Evolutionary conservation across 202 grass and related monocot genomes (phyloP).

Genomic region (Brachypodium distachyon): DNA sequence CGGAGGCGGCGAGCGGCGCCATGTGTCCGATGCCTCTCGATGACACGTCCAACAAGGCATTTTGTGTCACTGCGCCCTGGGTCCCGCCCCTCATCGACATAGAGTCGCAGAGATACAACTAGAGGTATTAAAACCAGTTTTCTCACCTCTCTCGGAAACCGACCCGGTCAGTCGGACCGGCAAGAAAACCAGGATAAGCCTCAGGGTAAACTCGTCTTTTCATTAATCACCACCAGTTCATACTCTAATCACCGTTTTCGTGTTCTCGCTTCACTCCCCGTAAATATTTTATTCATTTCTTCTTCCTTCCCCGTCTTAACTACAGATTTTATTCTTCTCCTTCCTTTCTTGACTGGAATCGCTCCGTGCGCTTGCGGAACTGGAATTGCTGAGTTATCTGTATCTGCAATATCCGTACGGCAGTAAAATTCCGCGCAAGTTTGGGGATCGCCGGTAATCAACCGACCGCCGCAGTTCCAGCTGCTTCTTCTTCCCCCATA

Average conservation of each 20-base stretch:
- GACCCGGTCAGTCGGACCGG: too few species aligned
- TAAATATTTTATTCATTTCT: slow-evolving; percentile 18
- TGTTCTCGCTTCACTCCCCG: neutral
- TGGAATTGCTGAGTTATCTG: too few species aligned
- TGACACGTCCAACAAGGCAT: neutral
- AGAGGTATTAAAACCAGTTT: too few species aligned
- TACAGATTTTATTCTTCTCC: neutral
- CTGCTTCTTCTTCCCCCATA: neutral
- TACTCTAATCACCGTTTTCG: neutral
- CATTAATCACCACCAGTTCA: too few species aligned
- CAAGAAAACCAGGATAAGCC: too few species aligned
- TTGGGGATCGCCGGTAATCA: slow-evolving; percentile 3
- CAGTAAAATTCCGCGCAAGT: neutral
- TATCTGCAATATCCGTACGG: too few species aligned
- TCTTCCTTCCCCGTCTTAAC: neutral
- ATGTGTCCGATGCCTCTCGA: slow-evolving; percentile 1
- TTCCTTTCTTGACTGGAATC: neutral
- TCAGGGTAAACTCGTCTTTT: too few species aligned
- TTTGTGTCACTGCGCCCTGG: neutral
- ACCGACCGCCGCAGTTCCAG: neutral
- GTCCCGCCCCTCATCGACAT: neutral
- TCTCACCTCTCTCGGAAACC: too few species aligned
- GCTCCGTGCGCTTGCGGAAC: neutral
- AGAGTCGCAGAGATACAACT: too few species aligned
- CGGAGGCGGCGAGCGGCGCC: slow-evolving; percentile 8